phyloP scores from a whole-genome alignment of 2,329 filamentous ascomycete genomes.

The Phialocephala subalpina region DNA sequence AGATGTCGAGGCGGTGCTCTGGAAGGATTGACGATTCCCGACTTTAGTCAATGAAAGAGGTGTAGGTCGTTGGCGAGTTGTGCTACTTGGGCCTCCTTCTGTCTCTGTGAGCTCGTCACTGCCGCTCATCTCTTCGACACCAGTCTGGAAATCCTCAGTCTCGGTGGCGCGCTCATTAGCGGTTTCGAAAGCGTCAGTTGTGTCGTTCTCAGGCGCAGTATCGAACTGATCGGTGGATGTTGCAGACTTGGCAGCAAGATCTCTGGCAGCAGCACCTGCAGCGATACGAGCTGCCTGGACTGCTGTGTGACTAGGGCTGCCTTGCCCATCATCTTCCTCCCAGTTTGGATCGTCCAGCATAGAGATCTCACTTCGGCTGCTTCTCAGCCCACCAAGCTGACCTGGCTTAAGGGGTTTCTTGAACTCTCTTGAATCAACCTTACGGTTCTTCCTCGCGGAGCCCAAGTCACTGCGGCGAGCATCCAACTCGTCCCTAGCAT shows the following conservation, averaged over 20 bases:
- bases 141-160: slow-evolving; percentile 95
- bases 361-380: slow-evolving; percentile 79
- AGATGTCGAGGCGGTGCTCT: slow-evolving; percentile 90
- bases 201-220: slow-evolving; percentile 85
- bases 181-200: slow-evolving; percentile 72
- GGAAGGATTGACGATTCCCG: slow-evolving; percentile 72
- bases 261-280: slow-evolving; percentile 41
- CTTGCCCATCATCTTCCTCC: slow-evolving; percentile 76
- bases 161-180: slow-evolving; percentile 85
- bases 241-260: slow-evolving; percentile 37
- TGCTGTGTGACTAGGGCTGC: slow-evolving; percentile 62
- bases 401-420: slow-evolving; percentile 81
- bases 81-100: slow-evolving; percentile 58
- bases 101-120: slow-evolving; percentile 86
- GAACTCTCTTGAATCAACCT: slow-evolving; percentile 70
- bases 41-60: slow-evolving; percentile 54
- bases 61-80: slow-evolving; percentile 47
- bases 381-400: slow-evolving; percentile 77
- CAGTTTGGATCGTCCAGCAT: slow-evolving; percentile 86
- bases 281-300: slow-evolving; percentile 42
- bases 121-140: slow-evolving; percentile 80
- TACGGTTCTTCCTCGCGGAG: slow-evolving; percentile 67
- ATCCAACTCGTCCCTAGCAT: slow-evolving; percentile 90
- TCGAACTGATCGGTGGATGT: slow-evolving; percentile 77
- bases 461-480: slow-evolving; percentile 61